These are phyloP conservation scores for Trichoderma arundinaceum DNA, from an alignment of 2,329 filamentous ascomycete genomes.

Conservation along the genomic window DNA sequence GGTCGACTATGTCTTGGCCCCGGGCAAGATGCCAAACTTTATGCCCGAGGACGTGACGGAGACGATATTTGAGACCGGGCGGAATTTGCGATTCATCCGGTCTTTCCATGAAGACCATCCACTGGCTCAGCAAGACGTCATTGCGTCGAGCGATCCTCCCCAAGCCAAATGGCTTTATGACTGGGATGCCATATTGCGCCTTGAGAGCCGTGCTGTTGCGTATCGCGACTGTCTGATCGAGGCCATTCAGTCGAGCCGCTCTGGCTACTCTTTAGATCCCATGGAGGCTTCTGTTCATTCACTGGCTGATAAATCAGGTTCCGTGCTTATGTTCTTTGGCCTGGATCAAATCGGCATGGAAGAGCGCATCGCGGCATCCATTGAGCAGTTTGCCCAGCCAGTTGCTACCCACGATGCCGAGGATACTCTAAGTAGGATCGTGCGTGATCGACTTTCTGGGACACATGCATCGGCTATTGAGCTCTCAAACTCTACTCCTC, in stretches of 20 bases:
- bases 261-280: neutral
- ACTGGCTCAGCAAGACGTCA: slow-evolving; percentile 59
- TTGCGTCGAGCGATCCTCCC: slow-evolving; percentile 58
- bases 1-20: slow-evolving; percentile 67
- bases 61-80: slow-evolving; percentile 78
- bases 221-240: slow-evolving; percentile 43
- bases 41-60: slow-evolving; percentile 71
- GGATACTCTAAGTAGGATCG: slow-evolving; percentile 50
- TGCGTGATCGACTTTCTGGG: slow-evolving; percentile 49
- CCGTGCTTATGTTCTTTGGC: slow-evolving; percentile 47
- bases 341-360: slow-evolving; percentile 54
- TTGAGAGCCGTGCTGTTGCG: slow-evolving; percentile 64
- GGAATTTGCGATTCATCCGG: slow-evolving; percentile 74
- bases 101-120: slow-evolving; percentile 74
- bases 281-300: neutral
- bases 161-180: slow-evolving; percentile 70
- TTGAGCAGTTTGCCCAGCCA: slow-evolving; percentile 50
- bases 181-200: slow-evolving; percentile 69
- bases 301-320: neutral
- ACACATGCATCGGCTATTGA: slow-evolving; percentile 34
- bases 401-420: slow-evolving; percentile 35
- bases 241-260: slow-evolving; percentile 35
- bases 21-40: slow-evolving; percentile 71
- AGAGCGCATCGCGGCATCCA: slow-evolving; percentile 56
- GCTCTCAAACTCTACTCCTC: slow-evolving; percentile 51